These are phyloP conservation scores for Besnoitia besnoiti DNA, from an alignment of 169 alveolate species.

Conservation along the genomic window DNA sequence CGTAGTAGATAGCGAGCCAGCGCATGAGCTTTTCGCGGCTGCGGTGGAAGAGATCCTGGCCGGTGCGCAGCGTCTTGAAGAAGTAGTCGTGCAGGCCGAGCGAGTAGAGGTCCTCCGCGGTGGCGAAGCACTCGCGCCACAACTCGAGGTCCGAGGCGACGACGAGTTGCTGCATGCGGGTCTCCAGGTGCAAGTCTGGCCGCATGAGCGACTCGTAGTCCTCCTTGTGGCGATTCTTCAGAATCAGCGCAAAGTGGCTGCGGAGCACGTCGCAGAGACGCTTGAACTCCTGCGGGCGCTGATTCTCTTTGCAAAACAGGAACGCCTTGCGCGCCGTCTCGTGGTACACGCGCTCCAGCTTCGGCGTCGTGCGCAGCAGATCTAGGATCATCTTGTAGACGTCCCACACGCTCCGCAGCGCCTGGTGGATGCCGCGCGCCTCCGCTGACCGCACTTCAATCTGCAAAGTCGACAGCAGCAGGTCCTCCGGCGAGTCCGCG, in stretches of 20 bases:
- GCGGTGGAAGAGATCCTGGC: conserved; percentile 43
- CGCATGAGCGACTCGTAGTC: conserved; percentile 84
- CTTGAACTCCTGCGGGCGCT: conserved; percentile 92
- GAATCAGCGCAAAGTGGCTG: conserved; percentile 88
- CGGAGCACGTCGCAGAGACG: conserved; percentile 94
- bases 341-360: conserved; percentile 93
- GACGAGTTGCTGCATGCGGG: conserved; percentile 89
- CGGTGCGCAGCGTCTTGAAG: conserved; percentile 12
- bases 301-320: conserved; percentile 91
- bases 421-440: conserved; percentile 51
- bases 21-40: conserved; percentile 79
- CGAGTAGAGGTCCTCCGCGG: conserved; percentile 91
- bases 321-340: conserved; percentile 94
- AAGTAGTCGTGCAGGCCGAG: conserved; percentile 52
- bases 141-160: conserved; percentile 91
- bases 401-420: conserved; percentile 91
- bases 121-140: conserved; percentile 95
- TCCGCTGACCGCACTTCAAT: conserved; percentile 58
- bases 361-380: conserved; percentile 92
- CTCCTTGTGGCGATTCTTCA: conserved; percentile 74
- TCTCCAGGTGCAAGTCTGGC: conserved; percentile 89
- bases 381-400: conserved; percentile 94
- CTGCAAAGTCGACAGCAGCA: conserved; percentile 85
- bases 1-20: conserved; percentile 91
- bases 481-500: conserved; percentile 87